Evolutionary conservation across 106 monocot genomes (phyloP), one percentile per base, ranked within the genome.

Genomic region (Platanthera zijinensis): DNA sequence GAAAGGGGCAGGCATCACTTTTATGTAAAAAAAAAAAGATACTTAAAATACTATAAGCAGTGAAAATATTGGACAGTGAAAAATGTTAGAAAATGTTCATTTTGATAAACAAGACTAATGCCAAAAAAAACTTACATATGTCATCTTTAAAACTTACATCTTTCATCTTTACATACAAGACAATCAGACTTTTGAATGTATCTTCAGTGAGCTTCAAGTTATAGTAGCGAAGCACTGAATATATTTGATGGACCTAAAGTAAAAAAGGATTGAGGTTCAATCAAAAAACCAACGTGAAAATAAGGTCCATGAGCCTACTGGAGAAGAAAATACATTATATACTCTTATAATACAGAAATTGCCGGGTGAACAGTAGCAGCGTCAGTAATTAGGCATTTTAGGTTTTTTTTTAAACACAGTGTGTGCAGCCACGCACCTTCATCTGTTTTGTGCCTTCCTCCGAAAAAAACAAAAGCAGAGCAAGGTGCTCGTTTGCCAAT

Each of bases 131-230:
- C 92, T 90, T 87, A 95, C 95, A 90, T 95, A 86, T 84, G 82
- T 89, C 83, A 92, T 90, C 78, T 87, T 89, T 39, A 86, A 57
- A 69, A 81, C 92, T 90, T 87, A 95, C 95, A 90, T 95, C 87
- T 84, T 83, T 89, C 83, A 92, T 90, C 78, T 87, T 89, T 39
- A 86, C 72, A 74, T 51, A 90, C 76, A 86, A 83, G 56, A 79
- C 76, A 84, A 95, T 89, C 84, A 95, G 66, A 76, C 51, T 90
- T 83, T 79, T 86, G 71, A 92, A 78, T 12, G 86, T 75, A 49
- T 74, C 84, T 57, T 57, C 88, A 30, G 80, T 84, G 8, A 79
- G 85, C 81, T 72, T 83, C 73, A 95, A 30, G 8, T 92, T 92
- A 79, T 84, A 77, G 19, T 59, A 79, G 47, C 69, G 18, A 74